A percentile compares a stretch with the other conserved stretches of the same genome.
phyloP scores from a whole-genome alignment of 2,329 filamentous ascomycete genomes.

The Geosmithia flava region DNA sequence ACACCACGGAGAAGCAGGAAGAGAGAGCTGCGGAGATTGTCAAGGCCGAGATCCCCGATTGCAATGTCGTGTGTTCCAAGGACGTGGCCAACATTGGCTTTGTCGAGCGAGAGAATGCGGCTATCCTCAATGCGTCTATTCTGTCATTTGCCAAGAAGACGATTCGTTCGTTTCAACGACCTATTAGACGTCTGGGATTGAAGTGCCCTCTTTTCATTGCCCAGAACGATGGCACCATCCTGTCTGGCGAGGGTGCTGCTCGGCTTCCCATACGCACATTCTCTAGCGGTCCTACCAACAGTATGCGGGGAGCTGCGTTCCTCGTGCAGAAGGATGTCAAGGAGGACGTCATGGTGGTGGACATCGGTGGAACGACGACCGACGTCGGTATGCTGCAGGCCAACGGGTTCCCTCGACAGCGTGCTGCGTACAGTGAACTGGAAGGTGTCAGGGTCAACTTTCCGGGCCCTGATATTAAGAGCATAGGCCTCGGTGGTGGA shows the following conservation, averaged over 20 bases:
- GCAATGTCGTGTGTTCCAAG: constrained; percentile 35
- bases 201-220: constrained; percentile 46
- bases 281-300: constrained; percentile 51
- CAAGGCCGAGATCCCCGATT: constrained; percentile 21
- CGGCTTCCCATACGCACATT: constrained; percentile 48
- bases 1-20: constrained; percentile 33
- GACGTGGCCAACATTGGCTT: constrained; percentile 41
- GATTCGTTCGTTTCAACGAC: constrained; percentile 40
- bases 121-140: constrained; percentile 52
- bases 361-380: constrained; percentile 55
- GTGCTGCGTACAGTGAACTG: constrained; percentile 48
- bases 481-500: constrained; percentile 46
- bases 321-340: constrained; percentile 29
- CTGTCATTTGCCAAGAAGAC: constrained; percentile 43
- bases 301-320: constrained; percentile 50
- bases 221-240: constrained; percentile 51
- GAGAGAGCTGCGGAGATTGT: constrained; percentile 31
- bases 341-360: constrained; percentile 40
- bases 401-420: constrained; percentile 51
- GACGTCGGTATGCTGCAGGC: constrained; percentile 49
- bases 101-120: constrained; percentile 51
- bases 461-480: constrained; percentile 43
- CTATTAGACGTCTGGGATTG: constrained; percentile 35
- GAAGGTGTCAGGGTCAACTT: constrained; percentile 52
- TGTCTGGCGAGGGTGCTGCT: constrained; percentile 39